phyloP scores from a whole-genome alignment of 306 rosid species.

The Castanospermum australe region DNA sequence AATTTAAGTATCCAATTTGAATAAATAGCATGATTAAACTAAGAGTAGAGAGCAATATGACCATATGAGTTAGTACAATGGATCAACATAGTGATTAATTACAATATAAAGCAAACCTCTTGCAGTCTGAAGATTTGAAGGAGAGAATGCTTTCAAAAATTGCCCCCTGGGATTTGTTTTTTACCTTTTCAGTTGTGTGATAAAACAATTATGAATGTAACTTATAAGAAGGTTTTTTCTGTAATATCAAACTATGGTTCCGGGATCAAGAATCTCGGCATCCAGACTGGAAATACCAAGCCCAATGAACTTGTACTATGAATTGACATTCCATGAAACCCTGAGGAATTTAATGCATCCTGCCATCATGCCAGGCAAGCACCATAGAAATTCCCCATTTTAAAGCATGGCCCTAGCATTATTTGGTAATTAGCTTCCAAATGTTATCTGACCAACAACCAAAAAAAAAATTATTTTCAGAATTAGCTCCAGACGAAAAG shows the following conservation, averaged over 20 bases:
- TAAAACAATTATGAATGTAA: not conserved
- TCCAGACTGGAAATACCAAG: not conserved
- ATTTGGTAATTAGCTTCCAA: not conserved
- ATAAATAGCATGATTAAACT: not conserved
- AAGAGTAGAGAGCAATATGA: not conserved
- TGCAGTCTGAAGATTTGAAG: not conserved
- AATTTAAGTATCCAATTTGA: not conserved
- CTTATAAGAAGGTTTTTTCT: not conserved
- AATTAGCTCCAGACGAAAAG: conserved; percentile 28
- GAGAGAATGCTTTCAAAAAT: not conserved
- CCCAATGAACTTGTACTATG: not conserved
- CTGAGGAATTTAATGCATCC: not conserved
- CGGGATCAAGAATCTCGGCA: not conserved
- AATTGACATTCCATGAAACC: not conserved
- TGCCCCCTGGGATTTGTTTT: not conserved
- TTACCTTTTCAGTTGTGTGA: not conserved
- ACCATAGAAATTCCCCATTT: not conserved
- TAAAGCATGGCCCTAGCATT: not conserved
- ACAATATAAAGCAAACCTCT: not conserved
- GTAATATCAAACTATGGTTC: not conserved
- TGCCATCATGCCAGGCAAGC: not conserved
- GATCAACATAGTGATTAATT: not conserved
- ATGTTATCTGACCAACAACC: not conserved
- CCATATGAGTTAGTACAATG: not conserved
- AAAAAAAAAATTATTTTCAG: conserved; percentile 35